Base-by-base conservation (phyloP, 345 rosid species). In the Cochlearia excelsa region DNA sequence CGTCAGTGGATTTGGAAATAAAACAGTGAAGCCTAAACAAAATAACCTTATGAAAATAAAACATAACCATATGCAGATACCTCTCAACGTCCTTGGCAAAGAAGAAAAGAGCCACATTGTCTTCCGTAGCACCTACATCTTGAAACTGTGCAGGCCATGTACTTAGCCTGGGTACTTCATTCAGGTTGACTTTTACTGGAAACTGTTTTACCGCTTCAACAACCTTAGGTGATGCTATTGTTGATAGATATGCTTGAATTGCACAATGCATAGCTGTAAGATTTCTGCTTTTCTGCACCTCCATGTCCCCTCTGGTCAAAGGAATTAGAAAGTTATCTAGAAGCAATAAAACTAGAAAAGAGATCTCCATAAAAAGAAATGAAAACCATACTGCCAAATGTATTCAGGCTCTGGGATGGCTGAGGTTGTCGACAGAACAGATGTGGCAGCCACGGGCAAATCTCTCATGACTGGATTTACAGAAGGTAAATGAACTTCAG, bases 101-200 rank as follows among this genome's bases (percentile, higher is more conserved):
- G 61, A 94, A 84, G 85, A 83, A 94, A 48, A 94, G 85, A 63
- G 99, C 99, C 70, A 94, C 82, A 67, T 94, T 80, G 55, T 84
- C 81, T 68, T 90, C 99, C 56, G 71, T 78, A 43, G 84, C 85
- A 70, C 96, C 87, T 70, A 9, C 45, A 33, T 74, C 77, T 63
- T 70, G 78, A 78, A 94, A 94, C 79, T 87, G 95, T 40, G 69
- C 35, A 7, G 97, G 97, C 99, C 99, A 94, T 29, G 82, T 51
- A 72, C 87, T 78, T 71, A 71, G 58, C 48, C 96, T 81, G 53
- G 96, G 86, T 51, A 87, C 95, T 74, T 90, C 97, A 72, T 67
- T 84, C 82, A 94, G 67, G 42, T 44, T 42, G 56, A 94, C 60
- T 74, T 71, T 83, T 42, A 48, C 77, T 27, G 93, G 80, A 65